Percentiles rank a stretch among this genome's conserved stretches.
Conservation (phyloP, 371 early-diverging fungal genomes). For the Vairimorpha ceranae region DNA sequence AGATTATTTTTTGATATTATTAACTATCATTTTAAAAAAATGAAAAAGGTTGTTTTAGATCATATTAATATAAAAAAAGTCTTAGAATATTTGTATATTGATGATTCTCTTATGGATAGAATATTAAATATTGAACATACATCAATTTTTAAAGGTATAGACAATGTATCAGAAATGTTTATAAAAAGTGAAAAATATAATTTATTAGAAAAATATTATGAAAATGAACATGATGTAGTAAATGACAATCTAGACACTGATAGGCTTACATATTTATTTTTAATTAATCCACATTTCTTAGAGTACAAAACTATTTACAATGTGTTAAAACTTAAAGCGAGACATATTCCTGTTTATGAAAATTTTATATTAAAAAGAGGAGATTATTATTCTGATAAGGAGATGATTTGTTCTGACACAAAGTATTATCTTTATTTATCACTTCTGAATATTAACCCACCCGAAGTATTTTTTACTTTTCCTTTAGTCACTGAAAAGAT, state of each 20-base stretch:
- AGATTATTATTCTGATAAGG: background rate
- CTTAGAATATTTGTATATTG: background rate
- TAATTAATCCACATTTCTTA: background rate
- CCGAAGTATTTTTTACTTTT: no score
- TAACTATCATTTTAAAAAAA: conserved; percentile 13
- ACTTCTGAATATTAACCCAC: background rate
- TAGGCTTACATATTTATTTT: background rate
- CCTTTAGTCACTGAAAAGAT: background rate
- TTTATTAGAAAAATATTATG: background rate
- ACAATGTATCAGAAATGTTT: background rate
- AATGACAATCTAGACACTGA: background rate
- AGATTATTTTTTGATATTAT: conserved; percentile 20
- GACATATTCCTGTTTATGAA: background rate
- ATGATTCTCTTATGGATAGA: background rate
- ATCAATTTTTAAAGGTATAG: background rate
- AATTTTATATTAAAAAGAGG: background rate
- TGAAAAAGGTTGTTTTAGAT: background rate
- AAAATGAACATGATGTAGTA: background rate
- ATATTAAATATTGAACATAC: background rate
- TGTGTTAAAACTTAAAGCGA: background rate
- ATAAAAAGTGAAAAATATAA: background rate
- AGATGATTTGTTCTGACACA: background rate
- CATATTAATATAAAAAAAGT: conserved; percentile 3
- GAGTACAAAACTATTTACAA: background rate
- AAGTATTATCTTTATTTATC: background rate